phyloP scores from a whole-genome alignment of 2,329 filamentous ascomycete species.

The Phyllosticta ampelicida region DNA sequence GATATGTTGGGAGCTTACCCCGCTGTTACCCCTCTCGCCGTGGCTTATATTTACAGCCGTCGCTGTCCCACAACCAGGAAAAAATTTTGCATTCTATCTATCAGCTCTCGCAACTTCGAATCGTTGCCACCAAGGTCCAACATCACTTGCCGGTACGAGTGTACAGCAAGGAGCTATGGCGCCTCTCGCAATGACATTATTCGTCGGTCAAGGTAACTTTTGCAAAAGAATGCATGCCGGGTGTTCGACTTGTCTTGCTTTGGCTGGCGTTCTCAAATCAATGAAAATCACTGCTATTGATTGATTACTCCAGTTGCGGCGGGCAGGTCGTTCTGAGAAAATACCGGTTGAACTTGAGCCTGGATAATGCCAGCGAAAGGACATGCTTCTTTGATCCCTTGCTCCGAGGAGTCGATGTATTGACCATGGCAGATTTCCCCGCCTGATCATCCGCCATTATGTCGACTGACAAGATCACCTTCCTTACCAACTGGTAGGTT shows the following conservation, averaged over 20 bases:
- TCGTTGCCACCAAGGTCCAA: not conserved
- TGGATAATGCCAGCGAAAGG: conserved; percentile 82
- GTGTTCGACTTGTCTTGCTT: conserved; percentile 20
- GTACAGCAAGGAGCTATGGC: conserved; percentile 10
- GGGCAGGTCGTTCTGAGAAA: conserved; percentile 50
- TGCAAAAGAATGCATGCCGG: conserved; percentile 30
- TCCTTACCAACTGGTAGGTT: conserved; percentile 68
- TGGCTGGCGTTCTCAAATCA: not conserved
- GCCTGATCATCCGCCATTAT: conserved; percentile 48
- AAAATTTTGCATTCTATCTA: no score
- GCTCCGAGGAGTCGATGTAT: conserved; percentile 26
- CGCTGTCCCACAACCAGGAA: no score
- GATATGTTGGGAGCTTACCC: conserved; percentile 1
- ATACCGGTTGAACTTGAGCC: conserved; percentile 73
- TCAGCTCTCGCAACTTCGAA: not conserved
- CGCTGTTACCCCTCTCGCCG: conserved; percentile 7
- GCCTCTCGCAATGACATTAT: conserved; percentile 24
- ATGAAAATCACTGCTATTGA: conserved; percentile 12
- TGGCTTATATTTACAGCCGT: not conserved
- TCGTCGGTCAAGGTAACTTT: conserved; percentile 34
- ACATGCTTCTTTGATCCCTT: conserved; percentile 59
- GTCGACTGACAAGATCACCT: conserved; percentile 77
- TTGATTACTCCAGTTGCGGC: not conserved
- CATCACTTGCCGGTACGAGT: conserved; percentile 8
- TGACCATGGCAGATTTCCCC: conserved; percentile 38